Percentiles rank a stretch among this genome's conserved stretches.
Evolutionary conservation across 371 early-diverging fungal species (phyloP).

Genomic region (Phascolomyces articulosus): DNA sequence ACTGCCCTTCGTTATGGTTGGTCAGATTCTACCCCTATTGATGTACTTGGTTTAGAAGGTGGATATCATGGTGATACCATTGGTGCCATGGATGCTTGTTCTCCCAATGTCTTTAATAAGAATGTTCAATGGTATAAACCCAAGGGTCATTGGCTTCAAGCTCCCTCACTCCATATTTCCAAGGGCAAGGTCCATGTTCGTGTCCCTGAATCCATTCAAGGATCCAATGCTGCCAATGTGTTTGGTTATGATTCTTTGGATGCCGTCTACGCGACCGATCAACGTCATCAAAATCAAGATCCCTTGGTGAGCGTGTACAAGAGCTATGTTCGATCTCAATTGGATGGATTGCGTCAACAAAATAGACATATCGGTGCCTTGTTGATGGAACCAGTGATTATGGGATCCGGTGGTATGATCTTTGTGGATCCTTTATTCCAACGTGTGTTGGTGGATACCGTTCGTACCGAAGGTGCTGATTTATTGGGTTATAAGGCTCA

Average conservation of each 20-base stretch:
- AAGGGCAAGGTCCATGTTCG: slow-evolving; percentile 58
- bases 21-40: slow-evolving; percentile 43
- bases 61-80: slow-evolving; percentile 89
- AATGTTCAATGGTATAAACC: slow-evolving; percentile 81
- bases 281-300: slow-evolving; percentile 26
- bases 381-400: slow-evolving; percentile 78
- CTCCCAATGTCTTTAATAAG: slow-evolving; percentile 76
- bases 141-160: slow-evolving; percentile 76
- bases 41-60: slow-evolving; percentile 74
- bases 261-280: slow-evolving; percentile 40
- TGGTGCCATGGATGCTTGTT: slow-evolving; percentile 83
- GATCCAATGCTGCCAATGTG: background rate
- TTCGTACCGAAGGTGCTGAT: slow-evolving; percentile 54
- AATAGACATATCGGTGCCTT: slow-evolving; percentile 75
- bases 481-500: slow-evolving; percentile 30
- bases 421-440: slow-evolving; percentile 87
- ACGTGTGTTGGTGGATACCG: slow-evolving; percentile 61
- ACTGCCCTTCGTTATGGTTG: slow-evolving; percentile 47
- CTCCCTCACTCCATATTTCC: slow-evolving; percentile 71
- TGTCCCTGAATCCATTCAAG: slow-evolving; percentile 25
- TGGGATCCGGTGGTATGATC: slow-evolving; percentile 88
- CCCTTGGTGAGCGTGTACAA: slow-evolving; percentile 52
- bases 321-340: slow-evolving; percentile 46
- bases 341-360: slow-evolving; percentile 42
- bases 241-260: slow-evolving; percentile 33